Conservation (phyloP, 2,329 filamentous ascomycete species). For the Volutella citrinella region DNA sequence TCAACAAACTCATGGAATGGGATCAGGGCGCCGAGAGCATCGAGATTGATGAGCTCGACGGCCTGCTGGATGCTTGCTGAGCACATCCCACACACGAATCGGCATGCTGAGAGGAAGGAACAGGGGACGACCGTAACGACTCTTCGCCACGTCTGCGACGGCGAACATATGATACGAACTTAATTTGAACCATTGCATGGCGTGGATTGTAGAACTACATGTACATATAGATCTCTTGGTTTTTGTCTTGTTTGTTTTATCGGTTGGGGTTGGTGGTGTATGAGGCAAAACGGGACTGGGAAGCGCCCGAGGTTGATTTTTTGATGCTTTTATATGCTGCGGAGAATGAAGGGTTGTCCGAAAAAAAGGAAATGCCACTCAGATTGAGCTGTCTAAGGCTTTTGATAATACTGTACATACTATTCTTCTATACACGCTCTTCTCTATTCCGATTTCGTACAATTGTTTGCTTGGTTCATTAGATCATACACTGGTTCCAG, state of each 20-base stretch:
- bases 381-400: constrained; percentile 18
- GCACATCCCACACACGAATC: no score
- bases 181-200: constrained; percentile 21
- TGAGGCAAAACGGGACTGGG: constrained; percentile 16
- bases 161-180: constrained; percentile 21
- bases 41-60: constrained; percentile 89
- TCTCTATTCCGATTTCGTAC: constrained; percentile 14
- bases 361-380: constrained; percentile 25
- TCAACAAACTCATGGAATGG: constrained; percentile 46
- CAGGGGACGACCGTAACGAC: constrained; percentile 18
- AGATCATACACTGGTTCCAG: constrained; percentile 12
- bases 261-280: constrained; percentile 16
- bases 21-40: constrained; percentile 81
- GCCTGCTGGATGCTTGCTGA: constrained; percentile 75
- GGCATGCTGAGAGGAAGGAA: no score
- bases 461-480: constrained; percentile 2
- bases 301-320: constrained; percentile 14
- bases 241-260: constrained; percentile 17
- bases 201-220: constrained; percentile 26
- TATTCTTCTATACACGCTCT: constrained; percentile 15
- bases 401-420: constrained; percentile 24
- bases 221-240: constrained; percentile 29
- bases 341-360: constrained; percentile 11
- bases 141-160: constrained; percentile 23
- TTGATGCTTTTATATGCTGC: constrained; percentile 18